Evolutionary conservation across 768 basidiomycete species (phyloP).

Genomic region (Collybiopsis confluens): DNA sequence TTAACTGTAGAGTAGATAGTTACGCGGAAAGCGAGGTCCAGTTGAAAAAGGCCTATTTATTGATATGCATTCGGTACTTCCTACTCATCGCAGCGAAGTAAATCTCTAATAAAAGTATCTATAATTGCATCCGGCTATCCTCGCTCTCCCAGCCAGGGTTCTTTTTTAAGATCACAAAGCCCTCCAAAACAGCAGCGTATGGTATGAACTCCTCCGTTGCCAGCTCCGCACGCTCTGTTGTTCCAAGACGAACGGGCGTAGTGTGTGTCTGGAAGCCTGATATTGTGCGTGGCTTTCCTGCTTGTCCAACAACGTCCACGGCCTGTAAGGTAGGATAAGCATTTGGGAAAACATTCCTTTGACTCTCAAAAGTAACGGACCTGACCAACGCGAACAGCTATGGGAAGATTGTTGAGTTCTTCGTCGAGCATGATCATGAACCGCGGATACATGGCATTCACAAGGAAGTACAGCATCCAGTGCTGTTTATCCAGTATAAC

Average conservation of each 20-base stretch:
- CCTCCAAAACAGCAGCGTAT: conserved; percentile 86
- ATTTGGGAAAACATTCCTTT: background rate
- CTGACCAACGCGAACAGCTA: conserved; percentile 94
- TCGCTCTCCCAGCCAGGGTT: conserved; percentile 88
- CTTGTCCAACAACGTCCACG: conserved; percentile 95
- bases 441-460: conserved; percentile 95
- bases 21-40: too few relatives aligned
- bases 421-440: conserved; percentile 98
- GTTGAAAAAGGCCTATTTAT: too few relatives aligned
- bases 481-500: conserved; percentile 94
- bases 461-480: conserved; percentile 98
- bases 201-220: conserved; percentile 97
- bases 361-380: conserved; percentile 31
- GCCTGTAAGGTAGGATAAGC: conserved; percentile 45
- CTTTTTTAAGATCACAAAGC: conserved; percentile 88
- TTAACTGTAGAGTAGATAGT: too few relatives aligned
- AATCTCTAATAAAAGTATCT: conserved; percentile 16
- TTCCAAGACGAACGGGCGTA: conserved; percentile 92
- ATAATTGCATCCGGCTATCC: conserved; percentile 73
- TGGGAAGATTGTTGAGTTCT: conserved; percentile 77
- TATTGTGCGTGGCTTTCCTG: conserved; percentile 94
- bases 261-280: conserved; percentile 98
- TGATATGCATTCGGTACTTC: too few relatives aligned
- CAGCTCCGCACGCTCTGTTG: conserved; percentile 90
- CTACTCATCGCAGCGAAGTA: too few relatives aligned